These are phyloP conservation scores for Beauveria rudraprayagi DNA, from an alignment of 2,329 filamentous ascomycete species.

Conservation along the genomic window DNA sequence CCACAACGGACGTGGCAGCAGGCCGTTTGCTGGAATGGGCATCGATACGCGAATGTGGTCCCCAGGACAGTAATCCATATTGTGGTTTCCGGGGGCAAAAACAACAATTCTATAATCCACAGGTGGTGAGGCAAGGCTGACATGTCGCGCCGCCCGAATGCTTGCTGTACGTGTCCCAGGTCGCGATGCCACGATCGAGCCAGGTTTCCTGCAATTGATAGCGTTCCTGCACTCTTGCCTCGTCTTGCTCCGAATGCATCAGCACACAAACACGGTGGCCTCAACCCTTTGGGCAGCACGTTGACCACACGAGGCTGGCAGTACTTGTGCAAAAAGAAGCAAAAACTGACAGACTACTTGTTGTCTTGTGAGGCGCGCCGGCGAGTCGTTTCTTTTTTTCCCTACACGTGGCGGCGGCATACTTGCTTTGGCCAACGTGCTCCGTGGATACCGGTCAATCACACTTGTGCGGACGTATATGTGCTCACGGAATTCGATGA, in stretches of 20 bases:
- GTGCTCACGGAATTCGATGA: no score
- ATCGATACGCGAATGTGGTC: constrained; percentile 3
- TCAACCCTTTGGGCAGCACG: no score
- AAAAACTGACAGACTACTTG: neutral
- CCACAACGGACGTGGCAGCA: neutral
- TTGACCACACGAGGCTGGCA: no score
- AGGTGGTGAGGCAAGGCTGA: neutral
- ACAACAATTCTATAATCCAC: neutral
- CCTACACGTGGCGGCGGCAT: neutral
- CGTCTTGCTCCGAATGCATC: no score
- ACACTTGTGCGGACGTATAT: neutral
- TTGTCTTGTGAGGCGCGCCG: neutral
- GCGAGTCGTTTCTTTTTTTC: neutral
- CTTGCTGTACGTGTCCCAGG: no score
- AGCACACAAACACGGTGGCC: no score
- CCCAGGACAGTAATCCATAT: neutral
- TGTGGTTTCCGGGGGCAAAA: neutral
- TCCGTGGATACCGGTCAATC: neutral
- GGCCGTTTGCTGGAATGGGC: constrained; percentile 1
- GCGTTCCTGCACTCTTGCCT: no score
- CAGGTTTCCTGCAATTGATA: no score
- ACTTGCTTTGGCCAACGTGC: neutral
- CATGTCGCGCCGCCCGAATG: no score
- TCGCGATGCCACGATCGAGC: no score
- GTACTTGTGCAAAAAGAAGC: neutral